Evolutionary conservation across 805 yeast genomes (phyloP).

Genomic region (Myxozyma udenii): DNA sequence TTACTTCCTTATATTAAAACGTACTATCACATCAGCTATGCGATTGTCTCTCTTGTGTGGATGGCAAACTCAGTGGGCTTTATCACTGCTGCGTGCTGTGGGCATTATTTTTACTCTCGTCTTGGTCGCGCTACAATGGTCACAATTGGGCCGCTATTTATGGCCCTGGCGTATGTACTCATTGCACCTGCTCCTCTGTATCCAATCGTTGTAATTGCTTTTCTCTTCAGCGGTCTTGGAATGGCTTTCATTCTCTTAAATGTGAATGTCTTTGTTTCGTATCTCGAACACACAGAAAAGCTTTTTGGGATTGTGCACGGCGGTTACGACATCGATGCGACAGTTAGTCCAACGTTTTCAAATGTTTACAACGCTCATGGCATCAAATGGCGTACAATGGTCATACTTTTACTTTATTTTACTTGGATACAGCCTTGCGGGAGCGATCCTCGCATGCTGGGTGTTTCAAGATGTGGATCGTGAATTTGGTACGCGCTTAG

Average conservation of each 20-base stretch:
- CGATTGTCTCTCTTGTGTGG: slow-evolving; percentile 57
- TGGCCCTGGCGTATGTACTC: slow-evolving; percentile 45
- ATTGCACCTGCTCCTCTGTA: slow-evolving; percentile 50
- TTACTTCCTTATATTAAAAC: slow-evolving; percentile 51
- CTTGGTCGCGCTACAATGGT: slow-evolving; percentile 45
- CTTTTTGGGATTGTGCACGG: slow-evolving; percentile 65
- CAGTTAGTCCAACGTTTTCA: slow-evolving; percentile 62
- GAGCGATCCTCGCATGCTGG: slow-evolving; percentile 39
- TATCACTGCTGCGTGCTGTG: slow-evolving; percentile 47
- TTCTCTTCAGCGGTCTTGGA: slow-evolving; percentile 57
- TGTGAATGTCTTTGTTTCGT: slow-evolving; percentile 50
- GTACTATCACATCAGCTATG: slow-evolving; percentile 49
- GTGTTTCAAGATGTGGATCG: slow-evolving; percentile 41
- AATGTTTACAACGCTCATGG: slow-evolving; percentile 52
- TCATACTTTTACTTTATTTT: slow-evolving; percentile 51
- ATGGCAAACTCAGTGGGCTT: slow-evolving; percentile 56
- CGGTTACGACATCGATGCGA: slow-evolving; percentile 67
- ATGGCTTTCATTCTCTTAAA: slow-evolving; percentile 50
- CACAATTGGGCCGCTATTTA: slow-evolving; percentile 41
- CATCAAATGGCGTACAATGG: slow-evolving; percentile 54
- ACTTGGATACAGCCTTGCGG: slow-evolving; percentile 41
- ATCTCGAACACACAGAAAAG: slow-evolving; percentile 52
- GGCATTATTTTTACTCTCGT: slow-evolving; percentile 44
- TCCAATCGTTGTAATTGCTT: slow-evolving; percentile 49
- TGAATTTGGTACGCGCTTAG: slow-evolving; percentile 10